Conservation (phyloP, 108 stramenopile species). For the Bacterosira constricta region DNA sequence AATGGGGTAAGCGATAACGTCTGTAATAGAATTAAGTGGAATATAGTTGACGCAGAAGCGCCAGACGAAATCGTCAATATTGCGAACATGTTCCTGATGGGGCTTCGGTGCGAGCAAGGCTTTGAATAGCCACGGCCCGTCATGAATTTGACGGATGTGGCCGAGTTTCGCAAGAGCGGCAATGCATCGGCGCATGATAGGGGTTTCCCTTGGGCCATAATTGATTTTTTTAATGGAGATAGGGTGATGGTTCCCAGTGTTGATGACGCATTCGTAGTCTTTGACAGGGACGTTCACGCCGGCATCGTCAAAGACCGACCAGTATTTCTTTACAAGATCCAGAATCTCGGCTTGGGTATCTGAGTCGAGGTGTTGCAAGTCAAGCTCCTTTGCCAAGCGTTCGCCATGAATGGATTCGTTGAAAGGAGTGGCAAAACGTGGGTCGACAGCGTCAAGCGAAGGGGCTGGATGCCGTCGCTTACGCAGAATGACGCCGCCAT, state of each 20-base stretch:
- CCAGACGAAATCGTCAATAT: background rate
- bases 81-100: background rate
- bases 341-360: background rate
- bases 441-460: slow-evolving; percentile 3
- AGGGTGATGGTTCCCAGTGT: background rate
- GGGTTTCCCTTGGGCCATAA: background rate
- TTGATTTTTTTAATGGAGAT: background rate
- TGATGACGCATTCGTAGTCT: background rate
- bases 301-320: slow-evolving; percentile 8
- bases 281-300: background rate
- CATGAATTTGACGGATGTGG: background rate
- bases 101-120: background rate
- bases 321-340: slow-evolving; percentile 6
- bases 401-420: background rate
- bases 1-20: background rate
- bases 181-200: background rate
- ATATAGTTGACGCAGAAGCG: background rate
- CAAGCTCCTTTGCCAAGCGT: background rate
- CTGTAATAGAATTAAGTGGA: background rate
- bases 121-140: background rate
- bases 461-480: slow-evolving; percentile 12
- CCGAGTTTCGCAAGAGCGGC: background rate
- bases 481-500: background rate
- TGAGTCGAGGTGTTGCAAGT: background rate
- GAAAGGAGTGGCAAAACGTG: background rate